Conservation (phyloP, 225 moss, liverwort and hornwort genomes). For the Physcomitrellopsis africana region DNA sequence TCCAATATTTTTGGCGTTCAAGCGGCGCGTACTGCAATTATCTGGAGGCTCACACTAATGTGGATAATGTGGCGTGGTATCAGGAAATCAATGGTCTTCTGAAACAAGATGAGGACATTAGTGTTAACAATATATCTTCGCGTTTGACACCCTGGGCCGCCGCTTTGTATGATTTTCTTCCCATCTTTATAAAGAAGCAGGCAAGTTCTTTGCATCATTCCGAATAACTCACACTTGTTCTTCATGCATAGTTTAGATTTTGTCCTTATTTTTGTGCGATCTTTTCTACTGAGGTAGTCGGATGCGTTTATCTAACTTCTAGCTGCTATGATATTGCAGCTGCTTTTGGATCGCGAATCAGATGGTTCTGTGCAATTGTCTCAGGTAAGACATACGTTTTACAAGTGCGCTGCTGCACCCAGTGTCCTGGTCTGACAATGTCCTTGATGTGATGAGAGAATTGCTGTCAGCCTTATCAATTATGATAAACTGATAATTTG, state of each 20-base stretch:
- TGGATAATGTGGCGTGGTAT: conserved; percentile 11
- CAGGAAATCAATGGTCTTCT: conserved; percentile 93
- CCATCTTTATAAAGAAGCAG: conserved; percentile 92
- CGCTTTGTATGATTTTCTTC: conserved; percentile 91
- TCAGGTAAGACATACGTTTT: conserved; percentile 56
- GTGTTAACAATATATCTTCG: conserved; percentile 67
- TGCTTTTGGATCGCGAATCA: conserved; percentile 95
- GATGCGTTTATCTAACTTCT: conserved; percentile 16
- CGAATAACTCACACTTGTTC: too few species aligned
- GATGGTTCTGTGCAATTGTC: conserved; percentile 98
- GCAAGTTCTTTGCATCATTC: conserved; percentile 25
- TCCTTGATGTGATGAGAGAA: not conserved
- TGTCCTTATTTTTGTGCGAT: not conserved
- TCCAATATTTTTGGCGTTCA: not conserved
- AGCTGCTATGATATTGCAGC: conserved; percentile 54
- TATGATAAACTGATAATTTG: not conserved
- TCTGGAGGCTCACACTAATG: not conserved
- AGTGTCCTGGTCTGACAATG: conserved; percentile 9
- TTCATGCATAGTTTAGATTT: too few species aligned
- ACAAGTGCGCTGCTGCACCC: not conserved
- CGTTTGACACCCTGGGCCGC: conserved; percentile 94
- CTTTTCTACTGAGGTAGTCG: not conserved
- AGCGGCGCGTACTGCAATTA: not conserved
- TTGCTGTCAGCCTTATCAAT: not conserved
- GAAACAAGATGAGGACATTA: conserved; percentile 53